Evolutionary conservation across 441 rosid genomes (phyloP).

Genomic region (Arabidopsis hybrid): DNA sequence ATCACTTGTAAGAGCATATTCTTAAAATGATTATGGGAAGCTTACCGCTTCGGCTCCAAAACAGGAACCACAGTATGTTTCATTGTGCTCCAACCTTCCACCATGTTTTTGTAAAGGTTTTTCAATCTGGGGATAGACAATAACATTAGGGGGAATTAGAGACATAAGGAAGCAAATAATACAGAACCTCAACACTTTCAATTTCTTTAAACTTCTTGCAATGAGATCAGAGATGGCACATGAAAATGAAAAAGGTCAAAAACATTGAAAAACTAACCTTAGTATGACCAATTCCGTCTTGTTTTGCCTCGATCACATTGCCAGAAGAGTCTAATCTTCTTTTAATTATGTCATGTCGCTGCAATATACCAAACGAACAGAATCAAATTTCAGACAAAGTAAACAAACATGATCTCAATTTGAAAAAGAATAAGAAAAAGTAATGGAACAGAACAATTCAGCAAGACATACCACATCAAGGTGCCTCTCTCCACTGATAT

Average conservation of each 20-base stretch:
- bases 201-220: slow-evolving; percentile 11
- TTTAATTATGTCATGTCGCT: slow-evolving; percentile 66
- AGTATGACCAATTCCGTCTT: slow-evolving; percentile 63
- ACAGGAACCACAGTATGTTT: slow-evolving; percentile 96
- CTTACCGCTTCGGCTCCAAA: slow-evolving; percentile 89
- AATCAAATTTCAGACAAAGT: slow-evolving; percentile 9
- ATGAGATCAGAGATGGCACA: not conserved
- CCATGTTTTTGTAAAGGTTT: slow-evolving; percentile 96
- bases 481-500: slow-evolving; percentile 96
- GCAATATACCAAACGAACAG: slow-evolving; percentile 4
- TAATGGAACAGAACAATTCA: slow-evolving; percentile 3
- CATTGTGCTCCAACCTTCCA: slow-evolving; percentile 97
- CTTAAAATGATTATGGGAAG: not conserved
- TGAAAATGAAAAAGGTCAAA: slow-evolving; percentile 13
- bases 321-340: slow-evolving; percentile 60
- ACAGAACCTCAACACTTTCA: slow-evolving; percentile 4
- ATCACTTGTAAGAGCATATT: not conserved
- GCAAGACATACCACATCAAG: slow-evolving; percentile 75
- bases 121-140: slow-evolving; percentile 66
- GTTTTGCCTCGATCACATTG: slow-evolving; percentile 56
- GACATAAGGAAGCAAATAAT: not conserved
- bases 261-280: slow-evolving; percentile 48
- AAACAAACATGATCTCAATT: not conserved
- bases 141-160: not conserved
- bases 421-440: not conserved